These are phyloP conservation scores for Pythium coloratum DNA, from an alignment of 352 stramenopile species.

Conservation along the genomic window DNA sequence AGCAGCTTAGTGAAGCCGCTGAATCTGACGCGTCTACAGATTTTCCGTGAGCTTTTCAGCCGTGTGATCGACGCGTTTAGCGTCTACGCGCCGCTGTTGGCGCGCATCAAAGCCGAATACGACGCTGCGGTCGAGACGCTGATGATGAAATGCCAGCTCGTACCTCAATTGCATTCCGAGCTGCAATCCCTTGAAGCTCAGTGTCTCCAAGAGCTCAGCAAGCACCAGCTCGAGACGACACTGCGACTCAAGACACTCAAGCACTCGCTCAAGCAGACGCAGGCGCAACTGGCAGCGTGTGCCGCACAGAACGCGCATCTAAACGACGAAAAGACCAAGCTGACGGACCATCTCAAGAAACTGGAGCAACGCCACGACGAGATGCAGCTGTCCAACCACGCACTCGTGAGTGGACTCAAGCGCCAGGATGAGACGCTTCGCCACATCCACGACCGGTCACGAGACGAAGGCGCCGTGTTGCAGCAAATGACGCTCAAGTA, in stretches of 20 bases:
- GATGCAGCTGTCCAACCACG: conserved; percentile 50
- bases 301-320: conserved; percentile 47
- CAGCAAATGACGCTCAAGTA: conserved; percentile 63
- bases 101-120: conserved; percentile 67
- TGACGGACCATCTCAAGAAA: conserved; percentile 32
- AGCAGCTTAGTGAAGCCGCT: background rate
- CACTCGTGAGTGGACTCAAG: conserved; percentile 64
- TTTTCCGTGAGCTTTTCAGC: conserved; percentile 55
- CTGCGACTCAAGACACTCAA: conserved; percentile 38
- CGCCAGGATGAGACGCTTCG: conserved; percentile 74
- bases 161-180: conserved; percentile 51
- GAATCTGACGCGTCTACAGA: conserved; percentile 48
- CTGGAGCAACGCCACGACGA: conserved; percentile 41
- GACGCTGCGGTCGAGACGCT: conserved; percentile 41
- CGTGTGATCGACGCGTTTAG: conserved; percentile 59
- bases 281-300: conserved; percentile 50
- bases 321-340: conserved; percentile 25
- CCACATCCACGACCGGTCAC: conserved; percentile 52
- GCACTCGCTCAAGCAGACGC: conserved; percentile 51
- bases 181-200: conserved; percentile 62
- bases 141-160: conserved; percentile 36
- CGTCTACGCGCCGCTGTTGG: conserved; percentile 62
- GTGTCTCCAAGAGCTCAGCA: conserved; percentile 56
- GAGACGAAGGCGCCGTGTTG: conserved; percentile 49
- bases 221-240: conserved; percentile 44